Base-by-base conservation (phyloP, 2,329 filamentous ascomycete genomes). In the Chaetomiaceae sp. region DNA sequence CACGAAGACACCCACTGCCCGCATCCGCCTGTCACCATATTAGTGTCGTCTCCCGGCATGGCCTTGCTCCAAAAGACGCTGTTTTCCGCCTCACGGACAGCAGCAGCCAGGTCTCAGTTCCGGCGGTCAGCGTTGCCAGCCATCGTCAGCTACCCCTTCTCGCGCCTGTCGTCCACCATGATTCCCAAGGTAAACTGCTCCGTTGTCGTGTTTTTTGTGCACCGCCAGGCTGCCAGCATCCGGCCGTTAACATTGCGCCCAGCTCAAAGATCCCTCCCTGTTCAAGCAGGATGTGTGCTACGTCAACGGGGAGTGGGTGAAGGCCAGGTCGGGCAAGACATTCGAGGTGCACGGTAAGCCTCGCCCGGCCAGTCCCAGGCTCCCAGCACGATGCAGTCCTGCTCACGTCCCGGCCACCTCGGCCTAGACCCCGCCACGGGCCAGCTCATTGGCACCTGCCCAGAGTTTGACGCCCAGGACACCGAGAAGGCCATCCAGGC, bases 221-320 rank as follows among this genome's bases (percentile, higher is more conserved):
- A n/a, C n/a, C n/a, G n/a, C 27, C n/a, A 8, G 8, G 7, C 10
- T 50, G 41, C 23, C 13, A 20, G 21, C 17, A 37, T 19, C 30
- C 25, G 31, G 31, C 43, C 14, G 31, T 17, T 51, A 31, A 51
- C 43, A 39, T 3, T 35, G 19, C 35, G 9, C 13, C 16, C 54
- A 90, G 85, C 81, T 92, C 63, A 87, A 83, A 64, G 87, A 92
- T 61, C 80, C 81, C 31, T 88, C 86, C 20, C 79, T 99, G 54
- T 81, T 97, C 63, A 96, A 95, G 74, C 82, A 85, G 60, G 81
- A 91, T 66, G 79, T 82, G 53, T 81, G 83, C 63, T 96, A 92
- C 66, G 84, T 97, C 64, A 92, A 99, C 67, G 93, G 93, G 63
- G 80, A 95, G 78, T 99, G 91, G 88, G 81, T 95, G 55, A 78